phyloP scores from a whole-genome alignment of 1,139 yeast species.

The Kodamaea ohmeri region DNA sequence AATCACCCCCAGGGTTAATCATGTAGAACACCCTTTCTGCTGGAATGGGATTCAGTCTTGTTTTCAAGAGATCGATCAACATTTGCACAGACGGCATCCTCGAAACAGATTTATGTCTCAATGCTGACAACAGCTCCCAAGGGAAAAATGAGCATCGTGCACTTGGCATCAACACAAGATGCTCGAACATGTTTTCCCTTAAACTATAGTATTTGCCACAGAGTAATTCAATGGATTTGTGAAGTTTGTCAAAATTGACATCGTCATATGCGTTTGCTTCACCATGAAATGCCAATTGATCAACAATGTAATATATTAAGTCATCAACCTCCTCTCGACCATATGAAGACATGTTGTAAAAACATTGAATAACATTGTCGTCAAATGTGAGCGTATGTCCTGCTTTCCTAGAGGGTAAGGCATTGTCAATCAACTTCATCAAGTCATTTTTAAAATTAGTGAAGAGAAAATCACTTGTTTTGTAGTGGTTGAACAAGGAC shows the following conservation, averaged over 20 bases:
- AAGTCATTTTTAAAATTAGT: constrained; percentile 38
- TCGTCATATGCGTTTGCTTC: constrained; percentile 64
- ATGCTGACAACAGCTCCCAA: constrained; percentile 77
- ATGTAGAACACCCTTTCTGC: constrained; percentile 48
- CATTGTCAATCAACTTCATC: constrained; percentile 26
- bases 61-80: constrained; percentile 42
- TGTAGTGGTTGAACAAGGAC: constrained; percentile 50
- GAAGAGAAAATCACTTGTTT: constrained; percentile 23
- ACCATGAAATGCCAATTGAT: constrained; percentile 60
- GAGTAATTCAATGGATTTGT: constrained; percentile 22
- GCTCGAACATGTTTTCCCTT: constrained; percentile 30
- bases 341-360: constrained; percentile 43
- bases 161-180: constrained; percentile 68
- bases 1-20: constrained; percentile 81
- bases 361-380: constrained; percentile 49
- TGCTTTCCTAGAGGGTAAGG: constrained; percentile 37
- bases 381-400: constrained; percentile 34
- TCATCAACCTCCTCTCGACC: constrained; percentile 52
- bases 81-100: constrained; percentile 68
- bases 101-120: constrained; percentile 57
- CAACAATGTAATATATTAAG: constrained; percentile 59
- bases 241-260: constrained; percentile 54
- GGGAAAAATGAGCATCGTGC: constrained; percentile 66
- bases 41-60: constrained; percentile 8
- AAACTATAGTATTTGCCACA: constrained; percentile 42